These are phyloP conservation scores for Calonectria multiphialidica DNA, from an alignment of 2,329 filamentous ascomycete genomes.

Conservation along the genomic window DNA sequence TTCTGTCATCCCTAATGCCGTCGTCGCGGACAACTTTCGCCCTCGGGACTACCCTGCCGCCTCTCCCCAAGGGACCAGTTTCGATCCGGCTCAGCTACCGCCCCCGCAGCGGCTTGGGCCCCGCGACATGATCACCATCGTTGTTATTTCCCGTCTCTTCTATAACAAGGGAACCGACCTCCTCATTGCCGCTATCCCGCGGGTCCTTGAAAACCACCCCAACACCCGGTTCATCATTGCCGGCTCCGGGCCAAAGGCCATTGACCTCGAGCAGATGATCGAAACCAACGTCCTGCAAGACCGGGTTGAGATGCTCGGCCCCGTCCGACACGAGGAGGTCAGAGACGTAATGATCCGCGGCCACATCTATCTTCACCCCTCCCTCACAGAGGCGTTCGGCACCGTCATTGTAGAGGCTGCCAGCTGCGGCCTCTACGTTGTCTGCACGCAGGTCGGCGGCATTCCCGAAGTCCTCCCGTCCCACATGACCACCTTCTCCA, in stretches of 20 bases:
- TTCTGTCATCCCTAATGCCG: constrained; percentile 96
- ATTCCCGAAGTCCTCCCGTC: constrained; percentile 96
- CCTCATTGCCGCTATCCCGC: constrained; percentile 94
- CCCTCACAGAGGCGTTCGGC: constrained; percentile 95
- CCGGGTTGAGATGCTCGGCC: constrained; percentile 90
- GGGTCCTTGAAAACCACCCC: constrained; percentile 88
- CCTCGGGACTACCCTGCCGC: constrained; percentile 64
- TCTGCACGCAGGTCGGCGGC: constrained; percentile 95
- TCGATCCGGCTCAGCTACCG: constrained; percentile 53
- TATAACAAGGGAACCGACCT: constrained; percentile 99
- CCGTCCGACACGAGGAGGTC: constrained; percentile 95
- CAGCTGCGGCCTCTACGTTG: constrained; percentile 94
- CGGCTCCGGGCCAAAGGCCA: constrained; percentile 94
- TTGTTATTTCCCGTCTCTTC: constrained; percentile 96
- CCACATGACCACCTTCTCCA: constrained; percentile 98
- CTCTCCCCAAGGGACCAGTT: constrained; percentile 45
- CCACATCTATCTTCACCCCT: constrained; percentile 96
- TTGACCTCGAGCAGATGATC: constrained; percentile 98
- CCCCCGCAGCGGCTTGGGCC: constrained; percentile 80
- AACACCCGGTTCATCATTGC: constrained; percentile 98
- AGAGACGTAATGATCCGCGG: constrained; percentile 97
- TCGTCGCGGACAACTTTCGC: constrained; percentile 95
- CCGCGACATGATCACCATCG: constrained; percentile 91
- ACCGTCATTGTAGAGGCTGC: constrained; percentile 98
- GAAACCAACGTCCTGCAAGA: constrained; percentile 95